These are phyloP conservation scores for Fusarium anguioides DNA, from an alignment of 2,329 filamentous ascomycete genomes.

Conservation along the genomic window DNA sequence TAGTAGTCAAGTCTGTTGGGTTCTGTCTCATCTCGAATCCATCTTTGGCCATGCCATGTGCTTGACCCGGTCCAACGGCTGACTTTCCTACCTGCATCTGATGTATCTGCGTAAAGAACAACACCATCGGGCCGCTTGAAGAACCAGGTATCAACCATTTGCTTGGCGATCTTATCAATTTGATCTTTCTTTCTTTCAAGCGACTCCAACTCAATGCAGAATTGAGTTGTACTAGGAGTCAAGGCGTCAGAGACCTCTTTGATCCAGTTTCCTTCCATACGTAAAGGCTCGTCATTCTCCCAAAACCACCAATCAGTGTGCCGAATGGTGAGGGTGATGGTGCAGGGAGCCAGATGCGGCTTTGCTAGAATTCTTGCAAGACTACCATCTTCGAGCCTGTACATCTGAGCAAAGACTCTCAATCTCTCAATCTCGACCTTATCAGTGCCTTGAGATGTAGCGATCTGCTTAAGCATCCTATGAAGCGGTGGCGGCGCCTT, in stretches of 20 bases:
- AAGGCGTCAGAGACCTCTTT: conserved; percentile 35
- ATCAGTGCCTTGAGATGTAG: conserved; percentile 33
- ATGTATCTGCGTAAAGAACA: conserved; percentile 47
- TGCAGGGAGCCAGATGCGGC: conserved; percentile 48
- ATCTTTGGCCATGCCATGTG: conserved; percentile 52
- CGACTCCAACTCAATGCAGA: conserved; percentile 61
- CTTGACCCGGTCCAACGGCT: conserved; percentile 59
- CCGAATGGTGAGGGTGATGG: conserved; percentile 58
- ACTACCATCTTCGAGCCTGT: conserved; percentile 47
- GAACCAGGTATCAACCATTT: conserved; percentile 40
- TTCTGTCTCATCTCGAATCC: conserved; percentile 56
- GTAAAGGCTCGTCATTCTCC: conserved; percentile 44
- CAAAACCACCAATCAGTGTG: conserved; percentile 54
- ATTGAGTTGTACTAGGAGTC: conserved; percentile 50
- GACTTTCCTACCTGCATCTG: conserved; percentile 38
- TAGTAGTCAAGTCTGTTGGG: conserved; percentile 57
- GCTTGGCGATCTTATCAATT: conserved; percentile 56
- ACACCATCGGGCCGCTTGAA: conserved; percentile 48
- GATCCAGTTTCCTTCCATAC: conserved; percentile 54
- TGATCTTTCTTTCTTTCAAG: conserved; percentile 58
- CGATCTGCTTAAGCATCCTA: conserved; percentile 28
- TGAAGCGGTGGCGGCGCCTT: neutral
- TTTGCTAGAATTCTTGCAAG: conserved; percentile 45
- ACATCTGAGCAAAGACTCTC: conserved; percentile 58
- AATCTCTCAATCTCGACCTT: conserved; percentile 48